Evolutionary conservation across 768 basidiomycete genomes (phyloP).

Genomic region (Candolleomyces eurysporus): DNA sequence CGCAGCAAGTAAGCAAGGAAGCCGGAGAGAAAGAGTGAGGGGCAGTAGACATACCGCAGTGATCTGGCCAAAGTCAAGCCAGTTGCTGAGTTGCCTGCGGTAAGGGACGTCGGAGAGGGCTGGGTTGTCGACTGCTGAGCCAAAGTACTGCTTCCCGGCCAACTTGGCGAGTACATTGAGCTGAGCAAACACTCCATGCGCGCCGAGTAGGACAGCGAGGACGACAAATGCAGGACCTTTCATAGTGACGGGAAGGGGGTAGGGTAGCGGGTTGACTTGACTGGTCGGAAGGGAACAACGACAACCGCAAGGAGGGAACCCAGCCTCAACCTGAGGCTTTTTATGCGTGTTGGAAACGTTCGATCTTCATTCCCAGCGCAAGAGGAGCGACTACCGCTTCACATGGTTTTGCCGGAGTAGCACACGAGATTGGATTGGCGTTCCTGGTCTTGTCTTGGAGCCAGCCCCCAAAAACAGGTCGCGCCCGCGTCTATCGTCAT

Average conservation of each 20-base stretch:
- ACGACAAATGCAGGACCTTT: neutral
- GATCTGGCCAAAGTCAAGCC: conserved; percentile 39
- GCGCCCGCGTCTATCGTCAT: no score
- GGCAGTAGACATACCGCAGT: conserved; percentile 35
- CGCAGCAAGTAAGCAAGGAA: neutral
- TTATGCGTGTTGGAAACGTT: no score
- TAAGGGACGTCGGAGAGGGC: conserved; percentile 43
- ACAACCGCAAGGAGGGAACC: no score
- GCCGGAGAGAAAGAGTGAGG: neutral
- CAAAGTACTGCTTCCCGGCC: conserved; percentile 48
- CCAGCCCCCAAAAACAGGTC: no score
- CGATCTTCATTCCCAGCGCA: no score
- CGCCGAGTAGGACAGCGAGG: conserved; percentile 3
- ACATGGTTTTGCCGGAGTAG: no score
- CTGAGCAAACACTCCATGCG: conserved; percentile 17
- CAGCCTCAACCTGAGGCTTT: no score
- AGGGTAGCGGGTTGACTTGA: no score
- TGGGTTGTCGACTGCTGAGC: conserved; percentile 46
- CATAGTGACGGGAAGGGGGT: neutral
- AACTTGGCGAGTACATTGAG: conserved; percentile 46
- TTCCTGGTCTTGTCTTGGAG: no score
- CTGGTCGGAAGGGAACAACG: no score
- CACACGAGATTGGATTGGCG: no score
- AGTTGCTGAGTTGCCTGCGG: conserved; percentile 35
- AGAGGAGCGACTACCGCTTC: no score